Percentiles rank a stretch among this genome's conserved stretches.
Conservation (phyloP, 768 basidiomycete species). For the Fibroporia radiculosa region DNA sequence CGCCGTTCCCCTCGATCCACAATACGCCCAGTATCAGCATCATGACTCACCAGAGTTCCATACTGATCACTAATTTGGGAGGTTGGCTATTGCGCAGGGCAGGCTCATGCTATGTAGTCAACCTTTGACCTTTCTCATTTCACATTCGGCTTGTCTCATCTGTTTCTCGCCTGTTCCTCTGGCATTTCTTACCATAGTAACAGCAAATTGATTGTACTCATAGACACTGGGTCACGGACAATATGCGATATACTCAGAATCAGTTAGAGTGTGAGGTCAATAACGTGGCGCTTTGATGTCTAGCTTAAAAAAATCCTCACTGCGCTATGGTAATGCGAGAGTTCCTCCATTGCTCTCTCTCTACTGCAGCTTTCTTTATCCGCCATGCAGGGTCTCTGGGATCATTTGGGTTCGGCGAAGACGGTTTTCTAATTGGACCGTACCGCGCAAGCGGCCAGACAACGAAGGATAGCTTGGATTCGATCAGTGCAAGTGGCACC, state of each 20-base stretch:
- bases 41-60: constrained; percentile 7
- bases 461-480: constrained; percentile 22
- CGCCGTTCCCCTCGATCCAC: constrained; percentile 3
- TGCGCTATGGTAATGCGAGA: constrained; percentile 24
- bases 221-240: constrained; percentile 8
- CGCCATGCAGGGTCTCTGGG: constrained; percentile 20
- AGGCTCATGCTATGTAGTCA: constrained; percentile 21
- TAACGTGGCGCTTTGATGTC: neutral
- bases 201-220: constrained; percentile 8
- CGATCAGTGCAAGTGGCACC: constrained; percentile 22
- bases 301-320: neutral
- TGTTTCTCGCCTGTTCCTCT: neutral
- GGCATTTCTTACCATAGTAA: constrained; percentile 1
- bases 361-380: constrained; percentile 29
- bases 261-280: neutral
- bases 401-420: constrained; percentile 8
- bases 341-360: constrained; percentile 31
- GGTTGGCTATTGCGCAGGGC: constrained; percentile 17
- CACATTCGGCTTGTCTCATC: neutral
- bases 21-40: constrained; percentile 10
- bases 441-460: constrained; percentile 22
- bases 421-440: constrained; percentile 18
- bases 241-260: neutral
- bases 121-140: neutral
- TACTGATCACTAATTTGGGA: constrained; percentile 1